Evolutionary conservation across 2,329 filamentous ascomycete species (phyloP).

Genomic region (Pezicula rhizophila): DNA sequence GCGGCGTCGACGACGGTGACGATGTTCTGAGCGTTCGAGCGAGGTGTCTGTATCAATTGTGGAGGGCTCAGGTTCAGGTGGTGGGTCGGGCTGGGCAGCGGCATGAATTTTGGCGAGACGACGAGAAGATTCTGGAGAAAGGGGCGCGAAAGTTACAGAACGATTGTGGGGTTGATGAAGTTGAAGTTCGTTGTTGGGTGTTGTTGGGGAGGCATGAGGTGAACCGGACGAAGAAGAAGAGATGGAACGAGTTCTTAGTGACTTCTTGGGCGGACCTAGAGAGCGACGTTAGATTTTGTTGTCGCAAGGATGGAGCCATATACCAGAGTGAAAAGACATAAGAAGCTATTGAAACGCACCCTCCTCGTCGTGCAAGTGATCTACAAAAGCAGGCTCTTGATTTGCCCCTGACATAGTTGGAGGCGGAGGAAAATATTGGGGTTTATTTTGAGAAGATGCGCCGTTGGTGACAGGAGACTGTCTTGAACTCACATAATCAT

Average conservation of each 20-base stretch:
- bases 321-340: conserved; percentile 3
- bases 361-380: conserved; percentile 16
- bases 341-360: conserved; percentile 17
- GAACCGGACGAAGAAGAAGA: conserved; percentile 10
- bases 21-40: conserved; percentile 3
- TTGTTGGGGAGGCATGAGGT: conserved; percentile 2
- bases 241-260: neutral
- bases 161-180: conserved; percentile 10
- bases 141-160: conserved; percentile 26
- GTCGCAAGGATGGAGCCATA: neutral
- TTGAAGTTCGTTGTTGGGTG: neutral
- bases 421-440: conserved; percentile 22
- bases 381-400: conserved; percentile 10
- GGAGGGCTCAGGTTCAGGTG: conserved; percentile 2
- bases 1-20: conserved; percentile 7
- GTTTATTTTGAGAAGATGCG: conserved; percentile 1
- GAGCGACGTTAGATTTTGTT: conserved; percentile 1
- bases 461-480: conserved; percentile 7
- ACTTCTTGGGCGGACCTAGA: conserved; percentile 10
- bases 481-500: conserved; percentile 29
- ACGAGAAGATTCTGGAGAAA: conserved; percentile 23
- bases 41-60: neutral
- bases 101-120: conserved; percentile 13
- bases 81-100: neutral
- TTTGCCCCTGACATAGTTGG: conserved; percentile 10